These are phyloP conservation scores for Metschnikowia sp. DNA, from an alignment of 805 yeast species.

Conservation along the genomic window DNA sequence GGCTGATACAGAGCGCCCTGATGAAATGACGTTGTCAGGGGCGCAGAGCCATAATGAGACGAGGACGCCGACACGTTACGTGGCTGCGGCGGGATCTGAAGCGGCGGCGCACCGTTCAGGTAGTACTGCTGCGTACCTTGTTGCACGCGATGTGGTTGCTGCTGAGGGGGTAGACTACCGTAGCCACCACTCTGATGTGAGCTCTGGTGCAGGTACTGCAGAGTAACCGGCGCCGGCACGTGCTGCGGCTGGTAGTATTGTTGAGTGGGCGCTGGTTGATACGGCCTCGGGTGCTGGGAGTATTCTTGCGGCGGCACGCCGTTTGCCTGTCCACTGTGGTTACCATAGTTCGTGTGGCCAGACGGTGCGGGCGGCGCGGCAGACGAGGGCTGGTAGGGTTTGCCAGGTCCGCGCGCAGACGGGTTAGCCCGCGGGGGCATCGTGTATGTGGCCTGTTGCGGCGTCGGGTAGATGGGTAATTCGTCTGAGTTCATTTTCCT, in stretches of 20 bases:
- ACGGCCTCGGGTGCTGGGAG: slow-evolving; percentile 11
- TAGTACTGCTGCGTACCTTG: slow-evolving; percentile 1
- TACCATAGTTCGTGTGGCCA: neutral
- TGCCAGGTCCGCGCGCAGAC: slow-evolving; percentile 2
- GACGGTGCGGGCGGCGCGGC: slow-evolving; percentile 3
- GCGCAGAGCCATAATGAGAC: slow-evolving; percentile 3
- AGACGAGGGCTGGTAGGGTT: slow-evolving; percentile 8
- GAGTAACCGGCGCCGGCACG: neutral
- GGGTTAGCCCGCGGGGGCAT: slow-evolving; percentile 8
- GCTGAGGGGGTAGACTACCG: neutral
- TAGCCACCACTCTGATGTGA: neutral
- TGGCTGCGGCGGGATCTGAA: slow-evolving; percentile 5
- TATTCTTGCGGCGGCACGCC: slow-evolving; percentile 10
- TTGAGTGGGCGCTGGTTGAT: slow-evolving; percentile 1
- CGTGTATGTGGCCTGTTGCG: slow-evolving; percentile 37
- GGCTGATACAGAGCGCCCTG: slow-evolving; percentile 1
- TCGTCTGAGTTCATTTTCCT: slow-evolving; percentile 26
- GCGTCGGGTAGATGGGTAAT: slow-evolving; percentile 45
- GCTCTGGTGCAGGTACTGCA: slow-evolving; percentile 4
- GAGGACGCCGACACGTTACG: slow-evolving; percentile 6
- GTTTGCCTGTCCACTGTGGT: neutral
- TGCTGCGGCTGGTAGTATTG: neutral
- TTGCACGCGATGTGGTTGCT: slow-evolving; percentile 1
- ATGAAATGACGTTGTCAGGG: neutral
- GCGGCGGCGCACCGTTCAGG: neutral